Percentiles rank a stretch among this genome's conserved stretches.
These are phyloP conservation scores for Puccinia novopanici DNA, from an alignment of 1,284 basidiomycete genomes.

Conservation along the genomic window DNA sequence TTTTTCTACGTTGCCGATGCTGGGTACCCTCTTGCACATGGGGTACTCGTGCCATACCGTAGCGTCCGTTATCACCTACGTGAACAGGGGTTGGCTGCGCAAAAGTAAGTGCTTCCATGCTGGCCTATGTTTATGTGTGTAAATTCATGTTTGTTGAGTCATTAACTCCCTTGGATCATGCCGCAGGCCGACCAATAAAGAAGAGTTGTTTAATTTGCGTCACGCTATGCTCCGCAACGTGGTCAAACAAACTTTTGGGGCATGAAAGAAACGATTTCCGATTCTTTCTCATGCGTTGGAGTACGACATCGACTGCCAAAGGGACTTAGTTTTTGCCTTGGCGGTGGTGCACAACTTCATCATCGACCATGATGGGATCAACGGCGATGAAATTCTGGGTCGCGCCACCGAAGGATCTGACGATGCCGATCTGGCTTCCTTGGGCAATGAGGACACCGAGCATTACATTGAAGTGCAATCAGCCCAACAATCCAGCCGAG, in stretches of 20 bases:
- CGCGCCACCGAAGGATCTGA: background rate
- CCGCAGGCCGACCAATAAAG: background rate
- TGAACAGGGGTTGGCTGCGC: conserved; percentile 48
- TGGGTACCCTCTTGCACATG: conserved; percentile 58
- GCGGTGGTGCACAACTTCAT: background rate
- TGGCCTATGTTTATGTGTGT: background rate
- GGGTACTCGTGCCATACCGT: conserved; percentile 56
- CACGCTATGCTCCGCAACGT: background rate
- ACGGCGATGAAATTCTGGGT: too few species aligned
- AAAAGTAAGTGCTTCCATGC: background rate
- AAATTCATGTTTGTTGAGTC: too few species aligned
- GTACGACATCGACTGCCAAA: background rate
- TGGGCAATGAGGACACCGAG: too few species aligned
- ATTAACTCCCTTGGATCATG: too few species aligned
- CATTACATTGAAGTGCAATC: too few species aligned
- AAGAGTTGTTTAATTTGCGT: background rate
- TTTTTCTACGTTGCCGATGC: conserved; percentile 62
- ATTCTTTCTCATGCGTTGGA: background rate
- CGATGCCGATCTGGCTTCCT: background rate
- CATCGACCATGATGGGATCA: background rate
- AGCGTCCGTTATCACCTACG: conserved; percentile 53
- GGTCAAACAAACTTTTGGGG: background rate
- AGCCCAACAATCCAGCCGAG: too few species aligned
- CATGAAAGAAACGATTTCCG: conserved; percentile 11
- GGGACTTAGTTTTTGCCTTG: background rate